Conservation (phyloP, 345 rosid genomes). For the Balakata baccata region DNA sequence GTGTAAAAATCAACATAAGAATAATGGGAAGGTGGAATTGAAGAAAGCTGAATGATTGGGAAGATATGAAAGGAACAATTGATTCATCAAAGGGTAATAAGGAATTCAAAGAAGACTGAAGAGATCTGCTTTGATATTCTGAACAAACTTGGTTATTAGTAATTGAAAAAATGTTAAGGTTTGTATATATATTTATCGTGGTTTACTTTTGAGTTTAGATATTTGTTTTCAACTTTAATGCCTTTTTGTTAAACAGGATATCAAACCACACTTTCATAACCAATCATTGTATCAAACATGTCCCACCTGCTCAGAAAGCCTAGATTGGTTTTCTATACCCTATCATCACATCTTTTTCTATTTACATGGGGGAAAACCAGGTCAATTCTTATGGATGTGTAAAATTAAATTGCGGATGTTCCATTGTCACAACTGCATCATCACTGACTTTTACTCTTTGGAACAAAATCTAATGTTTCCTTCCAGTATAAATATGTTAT, state of each 20-base stretch:
- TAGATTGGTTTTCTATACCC: no score
- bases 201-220: neutral
- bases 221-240: constrained; percentile 2
- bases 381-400: neutral
- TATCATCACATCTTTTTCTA: no score
- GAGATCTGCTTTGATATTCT: no score
- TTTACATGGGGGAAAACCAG: no score
- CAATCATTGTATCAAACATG: no score
- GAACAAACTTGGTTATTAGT: neutral
- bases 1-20: neutral
- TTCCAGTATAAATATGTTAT: no score
- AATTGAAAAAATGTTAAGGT: neutral
- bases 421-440: neutral
- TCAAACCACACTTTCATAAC: no score
- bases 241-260: no score
- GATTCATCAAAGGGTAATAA: neutral
- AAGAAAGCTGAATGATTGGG: neutral
- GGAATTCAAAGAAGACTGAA: no score
- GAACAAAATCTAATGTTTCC: no score
- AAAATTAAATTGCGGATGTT: neutral
- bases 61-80: neutral
- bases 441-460: neutral
- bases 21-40: neutral
- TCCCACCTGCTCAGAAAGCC: no score
- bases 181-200: neutral